Percentiles rank a stretch among this genome's conserved stretches.
phyloP scores from a whole-genome alignment of 352 stramenopile species.

The Salisapilia sapeloensis region DNA sequence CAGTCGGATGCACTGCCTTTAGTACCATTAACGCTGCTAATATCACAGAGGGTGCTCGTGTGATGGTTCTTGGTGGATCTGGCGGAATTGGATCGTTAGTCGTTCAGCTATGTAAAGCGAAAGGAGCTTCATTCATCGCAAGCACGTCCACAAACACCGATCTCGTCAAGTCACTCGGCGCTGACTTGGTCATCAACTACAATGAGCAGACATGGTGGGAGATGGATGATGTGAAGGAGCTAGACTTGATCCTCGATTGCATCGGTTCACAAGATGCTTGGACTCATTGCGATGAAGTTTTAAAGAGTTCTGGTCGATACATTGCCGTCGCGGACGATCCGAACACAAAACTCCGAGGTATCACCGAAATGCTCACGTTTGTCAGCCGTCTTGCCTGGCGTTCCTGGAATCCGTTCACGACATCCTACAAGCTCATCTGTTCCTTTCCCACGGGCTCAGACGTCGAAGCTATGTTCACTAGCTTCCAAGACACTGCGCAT shows the following conservation, averaged over 20 bases:
- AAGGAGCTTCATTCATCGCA: conserved; percentile 38
- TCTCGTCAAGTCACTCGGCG: conserved; percentile 25
- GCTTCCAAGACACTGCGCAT: conserved; percentile 20
- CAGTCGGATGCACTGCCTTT: conserved; percentile 13
- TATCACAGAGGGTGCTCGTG: conserved; percentile 20
- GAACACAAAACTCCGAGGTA: conserved; percentile 6
- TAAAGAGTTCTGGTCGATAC: conserved; percentile 8
- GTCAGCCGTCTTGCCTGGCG: conserved; percentile 6
- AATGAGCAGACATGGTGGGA: conserved; percentile 12
- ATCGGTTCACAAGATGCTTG: neutral
- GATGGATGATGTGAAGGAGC: conserved; percentile 1
- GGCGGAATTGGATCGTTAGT: conserved; percentile 61
- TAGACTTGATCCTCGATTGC: conserved; percentile 5
- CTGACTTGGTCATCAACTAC: conserved; percentile 35
- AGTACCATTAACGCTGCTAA: conserved; percentile 11
- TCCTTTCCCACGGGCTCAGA: conserved; percentile 17
- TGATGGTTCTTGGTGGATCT: conserved; percentile 64
- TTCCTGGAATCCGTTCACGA: conserved; percentile 13
- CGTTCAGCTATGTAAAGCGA: conserved; percentile 35
- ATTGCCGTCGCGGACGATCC: conserved; percentile 13
- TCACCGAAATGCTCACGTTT: conserved; percentile 12
- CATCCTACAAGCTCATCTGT: conserved; percentile 11
- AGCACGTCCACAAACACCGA: conserved; percentile 25
- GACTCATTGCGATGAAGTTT: conserved; percentile 1
- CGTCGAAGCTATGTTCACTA: too few relatives aligned